A percentile compares a stretch with the other conserved stretches of the same genome.
Evolutionary conservation across 169 alveolate genomes (phyloP).

Genomic region (Toxoplasma gondii): DNA sequence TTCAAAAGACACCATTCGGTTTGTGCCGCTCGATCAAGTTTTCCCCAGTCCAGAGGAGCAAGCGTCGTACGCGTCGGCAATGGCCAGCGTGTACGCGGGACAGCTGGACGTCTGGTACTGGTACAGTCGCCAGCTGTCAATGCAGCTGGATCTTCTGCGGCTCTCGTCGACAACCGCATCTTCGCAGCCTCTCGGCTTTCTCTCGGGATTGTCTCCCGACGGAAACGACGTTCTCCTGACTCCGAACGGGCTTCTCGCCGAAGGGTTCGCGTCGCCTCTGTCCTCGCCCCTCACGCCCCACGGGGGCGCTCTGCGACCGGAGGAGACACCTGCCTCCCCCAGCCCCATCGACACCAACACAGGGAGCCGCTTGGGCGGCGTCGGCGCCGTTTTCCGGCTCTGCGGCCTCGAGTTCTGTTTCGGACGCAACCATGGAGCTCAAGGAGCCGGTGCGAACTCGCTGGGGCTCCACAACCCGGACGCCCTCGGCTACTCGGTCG

Average conservation of each 20-base stretch:
- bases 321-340: not conserved
- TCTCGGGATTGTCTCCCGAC: not conserved
- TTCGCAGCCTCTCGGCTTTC: not conserved
- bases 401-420: not conserved
- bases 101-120: conserved; percentile 24
- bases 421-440: not conserved
- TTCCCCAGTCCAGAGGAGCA: not conserved
- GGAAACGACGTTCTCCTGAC: not conserved
- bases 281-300: not conserved
- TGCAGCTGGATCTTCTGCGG: not conserved
- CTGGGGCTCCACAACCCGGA: not conserved
- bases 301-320: not conserved
- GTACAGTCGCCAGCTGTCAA: not conserved
- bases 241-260: not conserved
- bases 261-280: not conserved
- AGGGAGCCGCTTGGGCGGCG: conserved; percentile 2
- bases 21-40: not conserved
- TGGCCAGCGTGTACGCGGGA: conserved; percentile 28
- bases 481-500: not conserved
- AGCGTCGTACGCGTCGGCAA: conserved; percentile 2
- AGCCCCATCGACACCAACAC: not conserved
- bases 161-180: not conserved
- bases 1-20: conserved; percentile 4
- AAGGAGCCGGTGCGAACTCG: not conserved
- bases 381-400: conserved; percentile 6